Evolutionary conservation across 2,329 filamentous ascomycete genomes (phyloP).

Genomic region (Verticillium nonalfalfae): DNA sequence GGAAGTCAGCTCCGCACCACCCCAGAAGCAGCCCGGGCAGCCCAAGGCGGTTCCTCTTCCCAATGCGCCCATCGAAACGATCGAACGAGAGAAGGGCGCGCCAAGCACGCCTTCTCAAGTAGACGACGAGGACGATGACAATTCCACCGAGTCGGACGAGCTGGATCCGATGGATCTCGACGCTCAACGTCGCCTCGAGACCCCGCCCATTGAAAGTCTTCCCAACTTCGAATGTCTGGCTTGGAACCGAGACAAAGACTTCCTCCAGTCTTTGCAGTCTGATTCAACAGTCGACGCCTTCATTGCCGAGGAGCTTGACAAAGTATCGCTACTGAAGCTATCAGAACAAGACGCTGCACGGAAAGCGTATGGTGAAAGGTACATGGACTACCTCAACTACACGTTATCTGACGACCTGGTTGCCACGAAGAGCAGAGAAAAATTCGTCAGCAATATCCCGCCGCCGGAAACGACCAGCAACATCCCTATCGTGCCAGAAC

Average conservation of each 20-base stretch:
- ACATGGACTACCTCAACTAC: constrained; percentile 46
- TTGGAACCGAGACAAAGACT: constrained; percentile 41
- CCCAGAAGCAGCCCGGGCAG: not conserved
- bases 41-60: constrained; percentile 2
- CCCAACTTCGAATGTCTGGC: constrained; percentile 38
- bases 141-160: constrained; percentile 49
- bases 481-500: constrained; percentile 21
- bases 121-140: constrained; percentile 39
- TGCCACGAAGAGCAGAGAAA: constrained; percentile 48
- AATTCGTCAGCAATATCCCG: constrained; percentile 36
- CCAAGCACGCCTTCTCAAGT: constrained; percentile 43
- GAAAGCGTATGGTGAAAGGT: constrained; percentile 38
- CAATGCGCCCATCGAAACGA: constrained; percentile 9
- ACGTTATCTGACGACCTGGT: constrained; percentile 49
- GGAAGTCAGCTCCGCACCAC: not conserved
- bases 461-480: constrained; percentile 24
- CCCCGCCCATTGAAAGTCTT: constrained; percentile 48
- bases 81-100: constrained; percentile 17
- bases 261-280: constrained; percentile 33
- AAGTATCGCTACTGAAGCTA: constrained; percentile 28
- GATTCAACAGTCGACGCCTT: constrained; percentile 35
- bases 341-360: constrained; percentile 31
- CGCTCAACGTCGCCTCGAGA: constrained; percentile 43
- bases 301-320: constrained; percentile 36
- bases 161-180: constrained; percentile 43